Conservation (phyloP, 1,139 yeast genomes). For the Blastobotrys malaysiensis region DNA sequence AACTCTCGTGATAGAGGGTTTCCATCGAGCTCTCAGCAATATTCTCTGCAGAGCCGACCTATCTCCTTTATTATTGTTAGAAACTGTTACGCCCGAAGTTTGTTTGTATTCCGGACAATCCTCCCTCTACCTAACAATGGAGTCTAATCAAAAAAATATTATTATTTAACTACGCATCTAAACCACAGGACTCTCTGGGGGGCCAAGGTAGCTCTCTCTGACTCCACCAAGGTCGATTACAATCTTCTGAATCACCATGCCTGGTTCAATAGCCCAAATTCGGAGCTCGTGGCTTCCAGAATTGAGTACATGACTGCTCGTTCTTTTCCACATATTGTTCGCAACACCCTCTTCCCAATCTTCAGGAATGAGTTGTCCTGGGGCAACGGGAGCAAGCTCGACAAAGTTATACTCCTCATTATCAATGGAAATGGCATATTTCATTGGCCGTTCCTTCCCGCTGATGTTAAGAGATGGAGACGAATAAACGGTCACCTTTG, state of each 20-base stretch:
- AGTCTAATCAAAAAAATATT: too few species aligned
- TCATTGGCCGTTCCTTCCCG: constrained; percentile 13
- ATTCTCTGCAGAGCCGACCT: too few species aligned
- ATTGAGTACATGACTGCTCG: constrained; percentile 10
- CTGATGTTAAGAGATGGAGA: constrained; percentile 17
- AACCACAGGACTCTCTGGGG: constrained; percentile 13
- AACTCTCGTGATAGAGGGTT: too few species aligned
- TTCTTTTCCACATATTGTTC: constrained; percentile 17
- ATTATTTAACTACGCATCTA: too few species aligned
- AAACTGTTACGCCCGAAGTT: too few species aligned
- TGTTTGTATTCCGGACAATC: too few species aligned
- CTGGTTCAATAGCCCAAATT: constrained; percentile 20
- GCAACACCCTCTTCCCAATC: constrained; percentile 20
- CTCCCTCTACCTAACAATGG: not conserved
- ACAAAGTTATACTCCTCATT: constrained; percentile 13
- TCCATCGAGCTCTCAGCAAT: too few species aligned
- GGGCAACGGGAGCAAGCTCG: constrained; percentile 8
- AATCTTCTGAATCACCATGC: constrained; percentile 19
- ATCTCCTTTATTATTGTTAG: too few species aligned
- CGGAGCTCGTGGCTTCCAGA: constrained; percentile 17
- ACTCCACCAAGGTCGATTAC: constrained; percentile 22
- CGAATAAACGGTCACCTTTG: constrained; percentile 16
- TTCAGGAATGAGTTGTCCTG: constrained; percentile 12
- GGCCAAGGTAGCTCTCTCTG: constrained; percentile 18
- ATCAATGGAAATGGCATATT: constrained; percentile 18